Base-by-base conservation (phyloP, 2,329 filamentous ascomycete genomes). In the Arthrobotrys sinensis region DNA sequence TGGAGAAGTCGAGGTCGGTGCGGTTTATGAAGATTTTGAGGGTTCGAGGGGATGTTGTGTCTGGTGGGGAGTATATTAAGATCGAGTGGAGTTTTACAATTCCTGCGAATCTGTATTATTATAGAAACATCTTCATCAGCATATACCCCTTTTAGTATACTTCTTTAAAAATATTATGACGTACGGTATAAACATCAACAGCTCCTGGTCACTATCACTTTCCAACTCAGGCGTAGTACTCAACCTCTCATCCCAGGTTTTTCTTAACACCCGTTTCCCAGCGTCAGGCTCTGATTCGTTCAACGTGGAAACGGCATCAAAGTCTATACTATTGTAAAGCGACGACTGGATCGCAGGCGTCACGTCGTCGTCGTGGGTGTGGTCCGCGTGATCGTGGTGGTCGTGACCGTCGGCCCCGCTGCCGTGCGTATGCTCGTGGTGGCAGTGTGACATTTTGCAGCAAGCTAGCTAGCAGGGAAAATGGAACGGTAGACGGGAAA, bases 81-180 rank as follows among this genome's bases (percentile, higher is more conserved):
- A 99, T 90, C 28, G 92, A 91, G 85, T 98, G 94, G 0, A 99
- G 90, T 83, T 96, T 97, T 77, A 97, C 90, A 85, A 97, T 94
- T 57, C 93, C 94, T 0, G 94, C 94, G 86, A 99, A 99, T 1
- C 93, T 96, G 80, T 10, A 45, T 6, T 45, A 45, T 45, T 14
- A 16, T 16, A 45, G n/a, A 45, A 38, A 38, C 2, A 38, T 38
- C 2, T 14, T 14, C 6, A 38, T 10, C 8, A 38, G 36, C 8
- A 36, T 36, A 36, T n/a, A 36, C 36, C n/a, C n/a, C n/a, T 45
- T 12, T 45, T 16, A 5, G 4, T 16, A 7, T 45, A 2, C 40
- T 45, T 10, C 4, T 45, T 45, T 45, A 36, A 36, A 34, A 14
- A 66, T 6, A 38, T 53, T 32, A 68, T 21, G 34, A 87, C 92